Conservation (phyloP, 2,329 filamentous ascomycete genomes). For the Hymenoscyphus occultus region DNA sequence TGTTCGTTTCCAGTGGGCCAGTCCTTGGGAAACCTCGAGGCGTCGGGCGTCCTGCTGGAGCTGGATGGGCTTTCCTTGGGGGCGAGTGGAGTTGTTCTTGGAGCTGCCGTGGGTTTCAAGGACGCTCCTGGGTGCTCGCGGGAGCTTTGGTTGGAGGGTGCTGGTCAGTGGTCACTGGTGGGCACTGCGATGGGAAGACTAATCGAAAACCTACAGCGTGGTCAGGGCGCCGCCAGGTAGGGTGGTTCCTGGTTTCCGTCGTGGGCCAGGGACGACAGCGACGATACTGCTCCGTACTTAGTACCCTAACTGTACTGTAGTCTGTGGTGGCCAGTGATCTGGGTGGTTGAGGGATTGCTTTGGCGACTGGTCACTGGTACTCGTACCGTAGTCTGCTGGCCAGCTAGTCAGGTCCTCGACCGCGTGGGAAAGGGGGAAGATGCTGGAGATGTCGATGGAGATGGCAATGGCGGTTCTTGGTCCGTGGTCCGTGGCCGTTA, state of each 20-base stretch:
- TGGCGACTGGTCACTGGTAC: no score
- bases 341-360: no score
- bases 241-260: neutral
- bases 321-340: neutral
- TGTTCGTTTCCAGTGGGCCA: neutral
- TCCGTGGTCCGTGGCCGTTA: neutral
- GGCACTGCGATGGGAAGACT: neutral
- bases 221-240: neutral
- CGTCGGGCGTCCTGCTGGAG: no score
- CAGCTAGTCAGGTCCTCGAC: no score
- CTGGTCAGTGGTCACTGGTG: neutral
- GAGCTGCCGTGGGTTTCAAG: neutral
- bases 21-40: neutral
- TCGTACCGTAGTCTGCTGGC: no score
- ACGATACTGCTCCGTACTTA: neutral
- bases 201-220: neutral
- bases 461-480: no score
- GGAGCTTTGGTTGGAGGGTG: no score
- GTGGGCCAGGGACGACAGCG: neutral
- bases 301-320: neutral
- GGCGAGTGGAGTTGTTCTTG: neutral
- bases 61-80: neutral
- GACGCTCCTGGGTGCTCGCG: neutral
- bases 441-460: no score
- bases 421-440: no score